These are phyloP conservation scores for Jasminum sambac DNA, from an alignment of 257 asterid species.

Conservation along the genomic window DNA sequence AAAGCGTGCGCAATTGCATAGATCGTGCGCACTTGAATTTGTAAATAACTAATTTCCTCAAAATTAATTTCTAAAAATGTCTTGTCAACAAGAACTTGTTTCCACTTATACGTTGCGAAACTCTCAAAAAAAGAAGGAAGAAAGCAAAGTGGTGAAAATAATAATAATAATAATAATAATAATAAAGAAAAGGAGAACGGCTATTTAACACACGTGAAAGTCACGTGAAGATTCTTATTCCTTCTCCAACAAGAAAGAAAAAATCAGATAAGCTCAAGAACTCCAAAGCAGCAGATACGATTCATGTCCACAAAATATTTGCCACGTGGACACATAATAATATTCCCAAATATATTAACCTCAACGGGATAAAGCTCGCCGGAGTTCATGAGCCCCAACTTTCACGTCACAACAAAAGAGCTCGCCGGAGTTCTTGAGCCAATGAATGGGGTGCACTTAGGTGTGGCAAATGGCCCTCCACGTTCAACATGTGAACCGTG, in stretches of 20 bases:
- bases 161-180: neutral
- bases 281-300: neutral
- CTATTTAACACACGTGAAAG: neutral
- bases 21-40: no score
- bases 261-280: neutral
- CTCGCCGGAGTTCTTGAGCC: slow-evolving; percentile 43
- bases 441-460: slow-evolving; percentile 42
- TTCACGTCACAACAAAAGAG: slow-evolving; percentile 7
- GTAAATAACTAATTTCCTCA: no score
- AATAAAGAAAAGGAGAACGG: neutral
- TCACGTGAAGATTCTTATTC: slow-evolving; percentile 29
- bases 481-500: slow-evolving; percentile 41
- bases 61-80: no score
- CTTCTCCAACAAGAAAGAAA: neutral
- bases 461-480: slow-evolving; percentile 55
- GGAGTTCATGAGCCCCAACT: slow-evolving; percentile 34
- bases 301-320: slow-evolving; percentile 24
- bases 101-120: no score
- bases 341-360: slow-evolving; percentile 8
- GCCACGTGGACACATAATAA: slow-evolving; percentile 30
- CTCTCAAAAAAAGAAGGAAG: no score
- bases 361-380: slow-evolving; percentile 42
- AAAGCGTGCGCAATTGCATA: no score
- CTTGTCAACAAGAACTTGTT: no score
- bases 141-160: no score